Percentiles rank a stretch among this genome's conserved stretches.
Conservation (phyloP, 108 stramenopile species). For the Parietichytrium sp. region DNA sequence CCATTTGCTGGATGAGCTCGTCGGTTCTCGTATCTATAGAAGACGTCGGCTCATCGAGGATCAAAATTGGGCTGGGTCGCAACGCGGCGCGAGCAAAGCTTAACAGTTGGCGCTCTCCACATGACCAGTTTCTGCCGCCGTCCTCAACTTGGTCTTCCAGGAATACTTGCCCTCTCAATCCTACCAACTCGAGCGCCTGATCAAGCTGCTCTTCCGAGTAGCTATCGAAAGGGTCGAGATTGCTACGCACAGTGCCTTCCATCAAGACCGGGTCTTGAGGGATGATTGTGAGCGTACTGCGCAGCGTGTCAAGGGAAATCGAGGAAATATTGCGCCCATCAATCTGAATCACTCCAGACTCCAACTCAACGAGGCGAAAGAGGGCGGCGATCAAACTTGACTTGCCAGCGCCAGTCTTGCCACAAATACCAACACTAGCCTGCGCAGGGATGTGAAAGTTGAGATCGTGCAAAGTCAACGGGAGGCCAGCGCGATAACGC, state of each 20-base stretch:
- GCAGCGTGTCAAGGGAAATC: conserved; percentile 79
- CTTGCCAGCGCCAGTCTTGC: conserved; percentile 68
- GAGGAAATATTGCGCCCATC: conserved; percentile 78
- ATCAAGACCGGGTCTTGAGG: conserved; percentile 88
- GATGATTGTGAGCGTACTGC: conserved; percentile 79
- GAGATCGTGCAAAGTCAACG: conserved; percentile 84
- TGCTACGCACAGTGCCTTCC: conserved; percentile 82
- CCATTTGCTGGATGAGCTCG: conserved; percentile 70
- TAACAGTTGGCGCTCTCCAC: conserved; percentile 60
- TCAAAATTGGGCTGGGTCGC: conserved; percentile 46
- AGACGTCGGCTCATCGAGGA: conserved; percentile 64
- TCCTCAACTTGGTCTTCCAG: conserved; percentile 46
- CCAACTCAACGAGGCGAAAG: conserved; percentile 76
- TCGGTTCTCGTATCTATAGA: conserved; percentile 58
- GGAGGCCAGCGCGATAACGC: conserved; percentile 77
- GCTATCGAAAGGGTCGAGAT: conserved; percentile 82
- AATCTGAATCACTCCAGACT: conserved; percentile 71
- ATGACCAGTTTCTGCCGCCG: conserved; percentile 55
- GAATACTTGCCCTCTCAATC: conserved; percentile 9
- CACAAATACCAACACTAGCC: conserved; percentile 77
- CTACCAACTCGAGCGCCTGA: conserved; percentile 54
- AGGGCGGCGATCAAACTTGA: conserved; percentile 69
- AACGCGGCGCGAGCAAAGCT: conserved; percentile 64
- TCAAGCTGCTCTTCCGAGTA: conserved; percentile 52
- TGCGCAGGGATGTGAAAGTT: conserved; percentile 67